Percentiles rank a stretch among this genome's conserved stretches.
Evolutionary conservation across 2,329 filamentous ascomycete genomes (phyloP).

Genomic region (Moelleriella libera): DNA sequence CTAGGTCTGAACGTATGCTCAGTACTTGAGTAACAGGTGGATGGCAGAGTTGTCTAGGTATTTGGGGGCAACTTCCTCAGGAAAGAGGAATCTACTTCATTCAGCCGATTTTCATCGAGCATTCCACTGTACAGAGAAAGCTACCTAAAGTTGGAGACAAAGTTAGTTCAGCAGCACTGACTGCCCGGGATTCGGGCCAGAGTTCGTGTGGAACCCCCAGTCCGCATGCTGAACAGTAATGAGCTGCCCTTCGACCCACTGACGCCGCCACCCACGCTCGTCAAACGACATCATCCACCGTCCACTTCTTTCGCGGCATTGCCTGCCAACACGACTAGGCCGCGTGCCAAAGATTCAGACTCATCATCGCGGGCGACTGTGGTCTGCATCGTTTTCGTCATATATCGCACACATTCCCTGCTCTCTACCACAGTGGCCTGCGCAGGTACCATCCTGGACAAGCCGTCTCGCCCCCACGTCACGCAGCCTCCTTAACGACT

Average conservation of each 20-base stretch:
- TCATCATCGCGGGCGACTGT: slow-evolving; percentile 3
- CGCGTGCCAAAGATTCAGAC: slow-evolving; percentile 4
- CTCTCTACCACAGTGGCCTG: neutral
- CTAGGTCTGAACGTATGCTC: too few species aligned
- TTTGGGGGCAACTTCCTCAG: too few species aligned
- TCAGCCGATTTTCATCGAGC: too few species aligned
- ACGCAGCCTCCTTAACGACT: neutral
- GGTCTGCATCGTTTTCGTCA: slow-evolving; percentile 1
- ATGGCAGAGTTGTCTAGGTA: too few species aligned
- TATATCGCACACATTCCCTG: slow-evolving; percentile 1
- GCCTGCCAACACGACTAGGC: slow-evolving; percentile 7
- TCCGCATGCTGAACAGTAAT: neutral
- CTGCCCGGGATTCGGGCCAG: neutral
- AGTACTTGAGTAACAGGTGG: too few species aligned
- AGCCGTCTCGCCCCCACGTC: neutral
- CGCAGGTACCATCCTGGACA: neutral
- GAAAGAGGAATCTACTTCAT: too few species aligned
- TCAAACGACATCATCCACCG: slow-evolving; percentile 14
- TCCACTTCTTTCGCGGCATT: slow-evolving; percentile 8
- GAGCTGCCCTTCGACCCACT: slow-evolving; percentile 9
- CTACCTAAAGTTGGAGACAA: too few species aligned
- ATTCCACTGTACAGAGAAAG: too few species aligned
- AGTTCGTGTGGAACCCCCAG: neutral
- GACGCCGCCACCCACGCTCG: slow-evolving; percentile 6
- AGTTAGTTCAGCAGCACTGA: neutral